Percentiles rank a stretch among this genome's conserved stretches.
Evolutionary conservation across 2,329 filamentous ascomycete species (phyloP).

Genomic region (Ascocoryne sarcoides): DNA sequence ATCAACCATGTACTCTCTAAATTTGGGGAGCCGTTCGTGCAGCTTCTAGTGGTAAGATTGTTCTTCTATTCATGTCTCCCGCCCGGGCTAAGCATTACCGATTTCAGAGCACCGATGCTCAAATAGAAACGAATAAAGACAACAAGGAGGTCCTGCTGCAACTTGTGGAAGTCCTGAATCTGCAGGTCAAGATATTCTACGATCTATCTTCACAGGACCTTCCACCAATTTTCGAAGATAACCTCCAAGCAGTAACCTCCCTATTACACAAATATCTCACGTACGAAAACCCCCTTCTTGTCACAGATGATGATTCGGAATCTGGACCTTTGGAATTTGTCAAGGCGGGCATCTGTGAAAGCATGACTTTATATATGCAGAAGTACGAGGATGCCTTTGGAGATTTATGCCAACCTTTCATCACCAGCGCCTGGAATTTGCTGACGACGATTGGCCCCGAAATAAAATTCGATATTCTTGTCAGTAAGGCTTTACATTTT

Average conservation of each 20-base stretch:
- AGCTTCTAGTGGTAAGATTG: conserved; percentile 59
- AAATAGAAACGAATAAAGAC: conserved; percentile 65
- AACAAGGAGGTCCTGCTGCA: conserved; percentile 67
- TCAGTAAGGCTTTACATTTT: conserved; percentile 92
- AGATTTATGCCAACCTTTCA: conserved; percentile 70
- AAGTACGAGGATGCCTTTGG: conserved; percentile 96
- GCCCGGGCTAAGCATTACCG: no score
- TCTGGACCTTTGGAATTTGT: conserved; percentile 76
- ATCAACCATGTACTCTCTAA: conserved; percentile 89
- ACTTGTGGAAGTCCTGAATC: conserved; percentile 77
- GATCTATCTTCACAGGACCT: conserved; percentile 97
- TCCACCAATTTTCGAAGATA: conserved; percentile 87
- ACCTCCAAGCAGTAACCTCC: conserved; percentile 65
- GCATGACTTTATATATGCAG: conserved; percentile 78
- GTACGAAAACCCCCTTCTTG: conserved; percentile 76
- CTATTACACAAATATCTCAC: conserved; percentile 88
- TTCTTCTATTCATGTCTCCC: not conserved
- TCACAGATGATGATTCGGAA: conserved; percentile 83
- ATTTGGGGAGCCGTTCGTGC: conserved; percentile 77
- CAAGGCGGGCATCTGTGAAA: conserved; percentile 90
- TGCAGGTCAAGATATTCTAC: conserved; percentile 87
- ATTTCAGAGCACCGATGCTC: conserved; percentile 58
- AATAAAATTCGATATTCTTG: conserved; percentile 88
- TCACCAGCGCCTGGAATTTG: conserved; percentile 83
- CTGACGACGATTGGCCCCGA: conserved; percentile 78